A percentile compares a stretch with the other conserved stretches of the same genome.
phyloP scores from a whole-genome alignment of 164 flowering plant species.

The Santalum album region DNA sequence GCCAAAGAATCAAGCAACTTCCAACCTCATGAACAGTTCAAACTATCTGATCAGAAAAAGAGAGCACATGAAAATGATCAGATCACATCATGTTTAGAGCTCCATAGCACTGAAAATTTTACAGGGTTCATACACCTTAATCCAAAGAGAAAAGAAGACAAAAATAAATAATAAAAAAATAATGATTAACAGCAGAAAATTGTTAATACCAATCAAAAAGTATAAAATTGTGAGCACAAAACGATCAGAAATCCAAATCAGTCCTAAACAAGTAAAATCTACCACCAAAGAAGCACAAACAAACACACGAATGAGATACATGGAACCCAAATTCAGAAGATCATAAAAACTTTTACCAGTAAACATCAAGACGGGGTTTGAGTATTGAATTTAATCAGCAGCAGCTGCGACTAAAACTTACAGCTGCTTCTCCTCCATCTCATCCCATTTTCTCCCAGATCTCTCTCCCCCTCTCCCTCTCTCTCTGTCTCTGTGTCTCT shows the following conservation, averaged over 20 bases:
- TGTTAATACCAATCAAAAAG: no score
- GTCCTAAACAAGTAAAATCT: no score
- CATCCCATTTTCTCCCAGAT: slow-evolving; percentile 20
- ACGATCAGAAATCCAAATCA: no score
- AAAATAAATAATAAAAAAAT: no score
- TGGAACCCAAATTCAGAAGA: not conserved
- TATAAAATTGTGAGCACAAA: no score
- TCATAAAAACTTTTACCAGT: slow-evolving; percentile 1
- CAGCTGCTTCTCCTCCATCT: slow-evolving; percentile 16
- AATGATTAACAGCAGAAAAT: no score
- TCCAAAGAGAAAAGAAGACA: no score
- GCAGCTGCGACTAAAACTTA: slow-evolving; percentile 9
- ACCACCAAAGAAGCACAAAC: no score
- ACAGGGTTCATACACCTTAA: no score
- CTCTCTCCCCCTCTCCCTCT: slow-evolving; percentile 12
- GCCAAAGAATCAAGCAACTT: slow-evolving; percentile 2
- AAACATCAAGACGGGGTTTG: not conserved
- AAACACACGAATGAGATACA: no score
- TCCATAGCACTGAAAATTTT: no score
- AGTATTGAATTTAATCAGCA: slow-evolving; percentile 2
- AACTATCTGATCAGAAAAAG: slow-evolving; percentile 16
- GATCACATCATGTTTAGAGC: not conserved
- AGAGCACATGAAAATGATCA: slow-evolving; percentile 5
- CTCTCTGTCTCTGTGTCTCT: not conserved
- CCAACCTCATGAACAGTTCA: slow-evolving; percentile 3